A percentile compares a stretch with the other conserved stretches of the same genome.
Evolutionary conservation across 2,329 filamentous ascomycete species (phyloP).

Genomic region (Byssoonygena ceratinophila): DNA sequence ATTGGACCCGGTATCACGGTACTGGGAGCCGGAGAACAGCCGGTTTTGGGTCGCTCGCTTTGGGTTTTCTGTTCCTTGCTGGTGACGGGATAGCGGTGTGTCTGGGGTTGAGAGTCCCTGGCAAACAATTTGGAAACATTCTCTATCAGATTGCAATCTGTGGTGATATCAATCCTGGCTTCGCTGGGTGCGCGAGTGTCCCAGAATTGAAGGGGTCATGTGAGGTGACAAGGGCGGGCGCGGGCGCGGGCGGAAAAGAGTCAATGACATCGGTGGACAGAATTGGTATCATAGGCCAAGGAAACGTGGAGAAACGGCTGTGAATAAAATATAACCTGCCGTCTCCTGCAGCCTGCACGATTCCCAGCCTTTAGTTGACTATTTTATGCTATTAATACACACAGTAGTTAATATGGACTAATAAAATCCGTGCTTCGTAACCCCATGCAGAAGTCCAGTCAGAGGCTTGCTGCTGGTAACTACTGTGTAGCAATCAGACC

Average conservation of each 20-base stretch:
- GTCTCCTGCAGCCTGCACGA: constrained; percentile 2
- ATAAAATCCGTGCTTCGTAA: neutral
- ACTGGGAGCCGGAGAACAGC: constrained; percentile 11
- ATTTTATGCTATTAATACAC: neutral
- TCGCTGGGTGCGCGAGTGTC: no score
- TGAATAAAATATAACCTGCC: neutral
- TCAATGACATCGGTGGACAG: neutral
- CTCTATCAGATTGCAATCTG: no score
- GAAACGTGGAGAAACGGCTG: constrained; percentile 10
- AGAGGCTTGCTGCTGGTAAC: neutral
- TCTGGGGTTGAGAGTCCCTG: neutral
- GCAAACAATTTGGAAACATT: no score
- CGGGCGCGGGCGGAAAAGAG: neutral
- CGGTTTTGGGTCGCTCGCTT: constrained; percentile 1
- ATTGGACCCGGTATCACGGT: constrained; percentile 13
- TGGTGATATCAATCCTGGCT: no score
- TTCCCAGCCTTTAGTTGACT: neutral
- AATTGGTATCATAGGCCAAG: neutral
- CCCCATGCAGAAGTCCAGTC: neutral
- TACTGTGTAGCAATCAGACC: neutral
- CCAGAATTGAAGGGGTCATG: neutral
- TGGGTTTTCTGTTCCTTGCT: neutral
- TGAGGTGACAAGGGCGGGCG: neutral
- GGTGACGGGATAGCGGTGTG: neutral
- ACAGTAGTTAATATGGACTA: no score